Evolutionary conservation across 805 yeast genomes (phyloP).

Genomic region (Metschnikowia cerradonensis): DNA sequence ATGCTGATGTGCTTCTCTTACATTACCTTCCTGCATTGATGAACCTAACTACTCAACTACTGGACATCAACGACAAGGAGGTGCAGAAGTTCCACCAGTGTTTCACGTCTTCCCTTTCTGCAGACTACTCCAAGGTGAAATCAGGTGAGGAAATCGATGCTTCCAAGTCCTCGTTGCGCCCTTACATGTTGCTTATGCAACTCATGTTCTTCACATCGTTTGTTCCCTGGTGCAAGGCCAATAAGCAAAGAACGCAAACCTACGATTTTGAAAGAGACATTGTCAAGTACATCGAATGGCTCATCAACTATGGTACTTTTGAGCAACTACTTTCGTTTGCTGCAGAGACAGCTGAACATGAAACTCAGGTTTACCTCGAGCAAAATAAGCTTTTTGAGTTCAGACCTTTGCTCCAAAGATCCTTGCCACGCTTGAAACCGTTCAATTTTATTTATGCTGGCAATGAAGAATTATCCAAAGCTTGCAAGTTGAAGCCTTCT

Average conservation of each 20-base stretch:
- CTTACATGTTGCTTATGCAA: slow-evolving; percentile 42
- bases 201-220: slow-evolving; percentile 53
- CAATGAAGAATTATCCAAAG: slow-evolving; percentile 27
- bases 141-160: slow-evolving; percentile 26
- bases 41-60: slow-evolving; percentile 38
- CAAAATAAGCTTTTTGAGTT: slow-evolving; percentile 58
- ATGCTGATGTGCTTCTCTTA: slow-evolving; percentile 60
- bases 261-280: slow-evolving; percentile 55
- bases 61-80: slow-evolving; percentile 36
- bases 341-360: slow-evolving; percentile 49
- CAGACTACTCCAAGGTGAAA: slow-evolving; percentile 23
- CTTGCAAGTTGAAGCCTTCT: slow-evolving; percentile 25
- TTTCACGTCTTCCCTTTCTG: slow-evolving; percentile 32
- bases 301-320: slow-evolving; percentile 63
- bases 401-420: slow-evolving; percentile 61
- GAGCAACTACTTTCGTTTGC: slow-evolving; percentile 61
- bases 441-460: slow-evolving; percentile 50
- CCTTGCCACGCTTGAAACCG: slow-evolving; percentile 56
- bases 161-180: slow-evolving; percentile 28
- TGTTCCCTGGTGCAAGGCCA: slow-evolving; percentile 63
- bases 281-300: slow-evolving; percentile 54
- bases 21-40: slow-evolving; percentile 64
- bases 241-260: slow-evolving; percentile 35
- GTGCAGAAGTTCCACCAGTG: slow-evolving; percentile 34
- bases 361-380: slow-evolving; percentile 33